phyloP scores from a whole-genome alignment of 257 asterid genomes.

The Knoxia roxburghii region DNA sequence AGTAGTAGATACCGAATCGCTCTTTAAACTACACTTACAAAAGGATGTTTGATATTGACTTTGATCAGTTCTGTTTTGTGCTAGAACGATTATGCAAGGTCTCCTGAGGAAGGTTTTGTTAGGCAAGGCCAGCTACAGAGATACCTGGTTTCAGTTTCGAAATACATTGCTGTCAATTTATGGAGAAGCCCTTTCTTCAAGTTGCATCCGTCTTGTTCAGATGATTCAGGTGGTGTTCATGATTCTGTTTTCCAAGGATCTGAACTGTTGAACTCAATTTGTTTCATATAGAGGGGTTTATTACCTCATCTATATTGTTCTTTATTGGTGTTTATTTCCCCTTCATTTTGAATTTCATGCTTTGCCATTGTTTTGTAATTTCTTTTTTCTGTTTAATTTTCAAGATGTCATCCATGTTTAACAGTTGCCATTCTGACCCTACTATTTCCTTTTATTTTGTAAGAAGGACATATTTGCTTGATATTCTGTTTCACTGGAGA shows the following conservation, averaged over 20 bases:
- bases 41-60: constrained; percentile 4
- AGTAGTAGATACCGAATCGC: background rate
- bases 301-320: no score
- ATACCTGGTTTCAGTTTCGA: constrained; percentile 45
- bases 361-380: background rate
- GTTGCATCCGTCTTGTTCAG: constrained; percentile 65
- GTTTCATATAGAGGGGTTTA: no score
- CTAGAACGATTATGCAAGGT: constrained; percentile 70
- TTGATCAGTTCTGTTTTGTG: constrained; percentile 20
- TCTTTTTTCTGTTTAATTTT: background rate
- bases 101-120: constrained; percentile 61
- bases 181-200: constrained; percentile 73
- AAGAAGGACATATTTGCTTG: background rate
- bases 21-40: background rate
- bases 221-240: constrained; percentile 76
- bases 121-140: constrained; percentile 57
- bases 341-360: background rate
- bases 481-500: background rate
- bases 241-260: constrained; percentile 22
- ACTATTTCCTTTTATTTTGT: constrained; percentile 1
- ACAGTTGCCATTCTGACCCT: background rate
- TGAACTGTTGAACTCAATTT: constrained; percentile 4
- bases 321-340: constrained; percentile 13
- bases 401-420: background rate
- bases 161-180: constrained; percentile 56